These are phyloP conservation scores for Phialophora chinensis DNA, from an alignment of 2,329 filamentous ascomycete genomes.

Conservation along the genomic window DNA sequence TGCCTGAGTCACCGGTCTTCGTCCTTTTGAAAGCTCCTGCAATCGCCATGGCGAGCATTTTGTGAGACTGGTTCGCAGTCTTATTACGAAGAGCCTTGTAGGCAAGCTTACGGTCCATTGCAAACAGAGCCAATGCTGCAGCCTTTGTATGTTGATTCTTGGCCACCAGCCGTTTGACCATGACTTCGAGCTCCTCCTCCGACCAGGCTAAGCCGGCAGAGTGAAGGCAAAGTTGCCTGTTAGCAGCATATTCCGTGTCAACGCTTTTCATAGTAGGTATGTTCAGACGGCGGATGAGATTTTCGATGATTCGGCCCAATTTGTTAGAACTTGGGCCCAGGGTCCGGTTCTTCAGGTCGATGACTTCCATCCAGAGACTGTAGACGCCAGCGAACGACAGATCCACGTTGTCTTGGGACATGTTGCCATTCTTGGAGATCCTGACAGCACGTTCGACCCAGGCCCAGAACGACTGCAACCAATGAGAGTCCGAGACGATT, in stretches of 20 bases:
- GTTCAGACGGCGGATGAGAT: slow-evolving; percentile 58
- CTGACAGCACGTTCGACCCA: slow-evolving; percentile 59
- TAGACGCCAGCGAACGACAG: slow-evolving; percentile 66
- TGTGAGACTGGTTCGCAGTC: slow-evolving; percentile 60
- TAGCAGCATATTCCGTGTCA: slow-evolving; percentile 59
- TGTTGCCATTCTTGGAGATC: slow-evolving; percentile 55
- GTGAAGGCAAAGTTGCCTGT: slow-evolving; percentile 65
- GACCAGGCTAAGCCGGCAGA: slow-evolving; percentile 65
- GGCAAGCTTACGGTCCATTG: slow-evolving; percentile 64
- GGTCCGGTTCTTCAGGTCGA: slow-evolving; percentile 47
- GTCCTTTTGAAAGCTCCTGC: slow-evolving; percentile 49
- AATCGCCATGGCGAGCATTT: slow-evolving; percentile 61
- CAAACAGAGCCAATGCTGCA: slow-evolving; percentile 66
- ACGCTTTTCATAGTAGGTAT: slow-evolving; percentile 59
- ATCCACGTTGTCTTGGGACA: slow-evolving; percentile 63
- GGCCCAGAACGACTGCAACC: slow-evolving; percentile 64
- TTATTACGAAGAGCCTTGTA: slow-evolving; percentile 62
- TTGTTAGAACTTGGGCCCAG: slow-evolving; percentile 30
- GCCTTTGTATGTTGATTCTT: slow-evolving; percentile 66
- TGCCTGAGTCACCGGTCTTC: slow-evolving; percentile 9
- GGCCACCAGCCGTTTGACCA: slow-evolving; percentile 59
- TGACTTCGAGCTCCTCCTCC: slow-evolving; percentile 54
- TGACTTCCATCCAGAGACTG: slow-evolving; percentile 63
- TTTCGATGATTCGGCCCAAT: slow-evolving; percentile 51
- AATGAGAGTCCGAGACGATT: slow-evolving; percentile 62